These are phyloP conservation scores for Hypoxylon sp. DNA, from an alignment of 2,329 filamentous ascomycete genomes.

Conservation along the genomic window DNA sequence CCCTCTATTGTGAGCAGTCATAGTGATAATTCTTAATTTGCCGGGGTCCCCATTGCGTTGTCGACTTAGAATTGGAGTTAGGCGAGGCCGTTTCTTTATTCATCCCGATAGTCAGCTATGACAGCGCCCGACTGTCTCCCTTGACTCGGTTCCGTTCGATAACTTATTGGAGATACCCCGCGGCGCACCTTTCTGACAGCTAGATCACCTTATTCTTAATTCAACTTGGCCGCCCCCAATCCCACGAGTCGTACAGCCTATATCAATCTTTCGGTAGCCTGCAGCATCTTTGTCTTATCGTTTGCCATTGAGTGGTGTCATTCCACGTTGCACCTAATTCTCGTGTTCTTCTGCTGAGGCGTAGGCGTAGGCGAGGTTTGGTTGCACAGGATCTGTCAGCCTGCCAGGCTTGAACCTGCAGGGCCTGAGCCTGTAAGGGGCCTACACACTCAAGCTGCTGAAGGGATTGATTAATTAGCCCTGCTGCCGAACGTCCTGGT, in stretches of 20 bases:
- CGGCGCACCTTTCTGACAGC: slow-evolving; percentile 24
- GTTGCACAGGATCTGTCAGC: slow-evolving; percentile 39
- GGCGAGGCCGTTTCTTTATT: slow-evolving; percentile 9
- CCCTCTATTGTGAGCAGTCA: slow-evolving; percentile 24
- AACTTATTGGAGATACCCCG: slow-evolving; percentile 29
- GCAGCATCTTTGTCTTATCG: slow-evolving; percentile 45
- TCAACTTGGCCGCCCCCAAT: slow-evolving; percentile 39
- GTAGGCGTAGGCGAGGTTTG: slow-evolving; percentile 20
- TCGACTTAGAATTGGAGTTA: slow-evolving; percentile 6
- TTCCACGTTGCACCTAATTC: slow-evolving; percentile 30
- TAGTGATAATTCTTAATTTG: slow-evolving; percentile 46
- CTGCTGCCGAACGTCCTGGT: slow-evolving; percentile 28
- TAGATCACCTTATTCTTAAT: slow-evolving; percentile 21
- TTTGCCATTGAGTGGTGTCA: slow-evolving; percentile 30
- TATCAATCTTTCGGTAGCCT: slow-evolving; percentile 47
- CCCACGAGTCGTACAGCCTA: slow-evolving; percentile 41
- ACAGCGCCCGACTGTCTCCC: slow-evolving; percentile 38
- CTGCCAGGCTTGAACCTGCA: slow-evolving; percentile 18
- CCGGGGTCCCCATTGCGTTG: neutral
- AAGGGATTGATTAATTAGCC: slow-evolving; percentile 26
- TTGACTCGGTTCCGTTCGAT: slow-evolving; percentile 47
- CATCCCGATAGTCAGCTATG: slow-evolving; percentile 39
- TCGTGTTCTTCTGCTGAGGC: slow-evolving; percentile 16
- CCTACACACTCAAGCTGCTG: slow-evolving; percentile 20
- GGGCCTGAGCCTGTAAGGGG: slow-evolving; percentile 26